Evolutionary conservation across 768 basidiomycete genomes (phyloP), one percentile per base, ranked within the genome.

Genomic region (Holtermanniella nyarrowii): DNA sequence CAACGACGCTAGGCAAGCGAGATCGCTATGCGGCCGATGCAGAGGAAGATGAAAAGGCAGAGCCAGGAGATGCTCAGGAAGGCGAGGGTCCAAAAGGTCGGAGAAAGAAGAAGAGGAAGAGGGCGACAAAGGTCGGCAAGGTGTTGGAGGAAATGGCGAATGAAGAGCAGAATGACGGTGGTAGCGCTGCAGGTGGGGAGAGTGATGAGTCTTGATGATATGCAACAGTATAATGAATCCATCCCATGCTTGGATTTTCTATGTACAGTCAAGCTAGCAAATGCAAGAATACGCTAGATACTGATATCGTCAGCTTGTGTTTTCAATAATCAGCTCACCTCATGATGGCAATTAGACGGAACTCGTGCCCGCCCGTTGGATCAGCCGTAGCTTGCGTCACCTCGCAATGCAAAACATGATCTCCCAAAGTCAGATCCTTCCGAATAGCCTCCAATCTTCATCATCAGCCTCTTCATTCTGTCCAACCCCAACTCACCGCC

Each of bases 341-440:
- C 49, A 62, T 59, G 14, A 69, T 48, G 4, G 63, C 63, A 25
- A 66, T 63, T 44, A 66, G 54, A 46, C 65, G 51, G 47, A 69
- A 66, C 45, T 65, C 68, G 26, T 59, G 57, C 16, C 62, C 59
- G 3, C 65, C 65, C 10, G 48, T 53, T 20, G 68, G 65, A 53
- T 69, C 68, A 1, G 53, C 54, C 1, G 65, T 69, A 7, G 59
- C 52, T 27, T 57, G 48, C 23, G 59, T 26, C n/a, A 65, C 25
- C 50, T 62, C 56, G 50, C 68, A 69, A n/a, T 62, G 56, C 10
- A 69, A 49, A 1, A 50, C 50, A 54, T 69, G 63, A 23, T 45
- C 27, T 2, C 68, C 68, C 12, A 58, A 48, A 11, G 16, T 23
- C 1, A 69, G 48, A 40, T 60, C 61, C 2, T 53, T 42, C 14